Percentiles rank a stretch among this genome's conserved stretches.
phyloP scores from a whole-genome alignment of 116 monocot species.

The Trichopus zeylanicus region DNA sequence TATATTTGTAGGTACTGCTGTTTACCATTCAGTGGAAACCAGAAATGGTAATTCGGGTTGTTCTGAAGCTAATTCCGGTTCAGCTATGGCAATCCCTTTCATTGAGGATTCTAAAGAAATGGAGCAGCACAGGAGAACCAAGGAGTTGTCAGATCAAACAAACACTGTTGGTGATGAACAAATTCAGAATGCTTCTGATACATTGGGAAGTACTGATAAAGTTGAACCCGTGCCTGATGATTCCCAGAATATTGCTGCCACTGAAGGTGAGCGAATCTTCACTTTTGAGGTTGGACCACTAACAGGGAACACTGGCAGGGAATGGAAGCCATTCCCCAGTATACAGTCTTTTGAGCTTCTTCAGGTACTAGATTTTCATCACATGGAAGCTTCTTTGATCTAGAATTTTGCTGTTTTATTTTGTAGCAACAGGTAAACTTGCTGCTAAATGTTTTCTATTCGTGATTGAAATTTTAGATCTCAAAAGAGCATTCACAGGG shows the following conservation, averaged over 20 bases:
- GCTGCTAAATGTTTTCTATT: constrained; percentile 1
- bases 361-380: constrained; percentile 25
- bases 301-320: constrained; percentile 5
- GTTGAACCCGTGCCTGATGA: background rate
- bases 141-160: background rate
- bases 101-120: constrained; percentile 5
- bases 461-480: constrained; percentile 11
- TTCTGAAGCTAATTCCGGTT: constrained; percentile 16
- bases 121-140: constrained; percentile 1
- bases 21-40: background rate
- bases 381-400: background rate
- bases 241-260: constrained; percentile 5
- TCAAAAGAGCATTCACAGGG: constrained; percentile 21
- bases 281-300: constrained; percentile 28
- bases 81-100: constrained; percentile 19
- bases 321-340: constrained; percentile 38
- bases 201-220: background rate
- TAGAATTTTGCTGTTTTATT: background rate
- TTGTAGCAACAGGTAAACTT: background rate
- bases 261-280: constrained; percentile 41
- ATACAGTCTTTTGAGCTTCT: constrained; percentile 23
- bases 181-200: background rate
- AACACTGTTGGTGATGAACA: background rate
- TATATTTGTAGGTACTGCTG: background rate
- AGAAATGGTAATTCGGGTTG: constrained; percentile 2